Evolutionary conservation across 2,329 filamentous ascomycete species (phyloP).

Genomic region (Mycogone perniciosa): DNA sequence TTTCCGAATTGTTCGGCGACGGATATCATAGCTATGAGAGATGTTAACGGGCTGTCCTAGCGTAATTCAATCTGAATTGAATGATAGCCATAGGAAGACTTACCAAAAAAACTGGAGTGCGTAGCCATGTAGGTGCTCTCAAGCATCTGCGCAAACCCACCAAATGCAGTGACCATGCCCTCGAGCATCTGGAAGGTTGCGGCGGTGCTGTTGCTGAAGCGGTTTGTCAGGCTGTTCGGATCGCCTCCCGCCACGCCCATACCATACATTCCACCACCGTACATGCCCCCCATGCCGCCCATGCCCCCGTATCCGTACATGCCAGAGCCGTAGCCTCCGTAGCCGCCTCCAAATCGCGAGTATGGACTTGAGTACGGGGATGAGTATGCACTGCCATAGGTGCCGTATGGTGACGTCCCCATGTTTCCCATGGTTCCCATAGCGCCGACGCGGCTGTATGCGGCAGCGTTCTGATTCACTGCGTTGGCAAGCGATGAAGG

Average conservation of each 20-base stretch:
- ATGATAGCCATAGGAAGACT: conserved; percentile 23
- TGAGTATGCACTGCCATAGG: conserved; percentile 33
- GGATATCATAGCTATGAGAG: conserved; percentile 77
- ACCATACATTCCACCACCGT: conserved; percentile 28
- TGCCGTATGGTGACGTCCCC: conserved; percentile 46
- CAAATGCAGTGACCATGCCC: conserved; percentile 92
- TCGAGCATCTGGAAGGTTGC: conserved; percentile 98
- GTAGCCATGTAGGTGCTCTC: conserved; percentile 99
- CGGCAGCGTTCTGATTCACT: conserved; percentile 82
- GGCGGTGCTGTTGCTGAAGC: conserved; percentile 89
- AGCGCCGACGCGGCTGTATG: conserved; percentile 56
- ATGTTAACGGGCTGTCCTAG: not conserved
- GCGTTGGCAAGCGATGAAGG: conserved; percentile 71
- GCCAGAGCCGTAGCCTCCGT: conserved; percentile 20
- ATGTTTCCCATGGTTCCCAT: conserved; percentile 31
- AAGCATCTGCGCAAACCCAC: conserved; percentile 97
- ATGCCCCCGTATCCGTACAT: conserved; percentile 36
- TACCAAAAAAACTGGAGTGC: conserved; percentile 97
- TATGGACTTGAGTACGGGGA: conserved; percentile 37
- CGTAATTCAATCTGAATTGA: not conserved
- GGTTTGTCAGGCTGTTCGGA: conserved; percentile 88
- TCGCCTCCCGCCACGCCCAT: conserved; percentile 60
- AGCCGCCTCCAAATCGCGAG: conserved; percentile 38
- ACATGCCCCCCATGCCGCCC: conserved; percentile 37
- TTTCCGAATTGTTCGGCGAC: conserved; percentile 97